Conservation (phyloP, 2,329 filamentous ascomycete genomes). For the Stenocarpella maydis region DNA sequence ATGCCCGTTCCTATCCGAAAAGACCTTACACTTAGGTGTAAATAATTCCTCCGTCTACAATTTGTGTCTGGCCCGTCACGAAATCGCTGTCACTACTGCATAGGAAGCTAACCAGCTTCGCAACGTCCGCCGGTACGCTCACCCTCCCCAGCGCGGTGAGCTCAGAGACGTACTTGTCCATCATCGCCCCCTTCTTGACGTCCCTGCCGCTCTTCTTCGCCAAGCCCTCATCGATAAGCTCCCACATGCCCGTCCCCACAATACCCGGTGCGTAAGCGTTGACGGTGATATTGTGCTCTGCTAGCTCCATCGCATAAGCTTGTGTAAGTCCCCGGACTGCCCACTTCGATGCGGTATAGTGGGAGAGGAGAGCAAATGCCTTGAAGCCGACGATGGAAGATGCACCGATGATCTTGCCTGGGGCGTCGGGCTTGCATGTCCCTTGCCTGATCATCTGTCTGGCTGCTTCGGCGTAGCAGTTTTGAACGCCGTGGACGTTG, state of each 20-base stretch:
- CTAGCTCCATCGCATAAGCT: slow-evolving; percentile 72
- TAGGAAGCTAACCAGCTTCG: slow-evolving; percentile 69
- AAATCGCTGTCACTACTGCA: slow-evolving; percentile 67
- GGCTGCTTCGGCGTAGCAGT: slow-evolving; percentile 70
- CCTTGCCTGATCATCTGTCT: slow-evolving; percentile 71
- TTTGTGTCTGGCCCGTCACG: slow-evolving; percentile 70
- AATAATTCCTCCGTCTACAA: slow-evolving; percentile 68
- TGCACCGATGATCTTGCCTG: slow-evolving; percentile 60
- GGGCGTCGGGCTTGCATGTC: slow-evolving; percentile 42
- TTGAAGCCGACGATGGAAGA: slow-evolving; percentile 67
- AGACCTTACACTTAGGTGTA: slow-evolving; percentile 46
- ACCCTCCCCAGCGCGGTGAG: slow-evolving; percentile 64
- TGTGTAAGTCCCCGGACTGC: slow-evolving; percentile 73
- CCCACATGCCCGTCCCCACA: slow-evolving; percentile 74
- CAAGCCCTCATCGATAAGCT: slow-evolving; percentile 69
- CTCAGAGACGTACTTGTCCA: slow-evolving; percentile 62
- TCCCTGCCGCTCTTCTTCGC: slow-evolving; percentile 60
- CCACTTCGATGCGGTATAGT: slow-evolving; percentile 72
- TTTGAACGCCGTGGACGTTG: slow-evolving; percentile 71
- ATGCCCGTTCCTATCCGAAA: too few species aligned
- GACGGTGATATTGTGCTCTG: slow-evolving; percentile 68
- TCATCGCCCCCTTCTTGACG: slow-evolving; percentile 44
- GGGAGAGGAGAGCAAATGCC: slow-evolving; percentile 64
- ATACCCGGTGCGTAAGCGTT: slow-evolving; percentile 75
- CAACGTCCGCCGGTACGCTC: slow-evolving; percentile 69